Evolutionary conservation across 2,329 filamentous ascomycete genomes (phyloP).

Genomic region (Ophiostoma himal-ulmi): DNA sequence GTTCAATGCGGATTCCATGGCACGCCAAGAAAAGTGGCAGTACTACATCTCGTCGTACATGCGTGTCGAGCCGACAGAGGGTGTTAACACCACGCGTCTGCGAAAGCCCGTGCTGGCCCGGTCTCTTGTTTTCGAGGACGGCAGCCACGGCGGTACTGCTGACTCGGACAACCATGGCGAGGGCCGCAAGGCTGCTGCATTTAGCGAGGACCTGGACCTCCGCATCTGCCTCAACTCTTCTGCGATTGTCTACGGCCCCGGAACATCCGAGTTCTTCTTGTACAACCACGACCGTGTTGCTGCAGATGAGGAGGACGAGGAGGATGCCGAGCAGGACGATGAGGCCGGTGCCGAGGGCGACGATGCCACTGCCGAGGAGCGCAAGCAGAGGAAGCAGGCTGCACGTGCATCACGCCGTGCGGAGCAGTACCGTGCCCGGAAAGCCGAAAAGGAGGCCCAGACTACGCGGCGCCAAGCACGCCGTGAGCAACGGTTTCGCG

Average conservation of each 20-base stretch:
- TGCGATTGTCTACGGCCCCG: slow-evolving; percentile 70
- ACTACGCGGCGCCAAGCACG: slow-evolving; percentile 34
- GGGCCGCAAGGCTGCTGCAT: slow-evolving; percentile 54
- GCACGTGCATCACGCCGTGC: slow-evolving; percentile 19
- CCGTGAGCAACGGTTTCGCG: slow-evolving; percentile 50
- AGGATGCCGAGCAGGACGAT: slow-evolving; percentile 14
- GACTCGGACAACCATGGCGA: slow-evolving; percentile 50
- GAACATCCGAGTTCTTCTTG: slow-evolving; percentile 64
- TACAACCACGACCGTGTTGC: slow-evolving; percentile 65
- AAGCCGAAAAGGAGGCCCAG: slow-evolving; percentile 46
- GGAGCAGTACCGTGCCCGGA: slow-evolving; percentile 24
- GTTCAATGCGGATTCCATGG: slow-evolving; percentile 83
- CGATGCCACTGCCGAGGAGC: background rate
- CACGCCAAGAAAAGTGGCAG: slow-evolving; percentile 77
- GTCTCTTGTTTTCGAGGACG: slow-evolving; percentile 44
- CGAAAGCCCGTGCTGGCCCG: slow-evolving; percentile 65
- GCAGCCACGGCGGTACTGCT: background rate
- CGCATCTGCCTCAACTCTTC: slow-evolving; percentile 73
- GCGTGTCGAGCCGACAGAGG: slow-evolving; percentile 81
- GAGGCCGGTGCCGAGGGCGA: background rate
- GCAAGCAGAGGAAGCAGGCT: slow-evolving; percentile 12
- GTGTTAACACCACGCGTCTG: slow-evolving; percentile 59
- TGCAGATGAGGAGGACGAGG: slow-evolving; percentile 44
- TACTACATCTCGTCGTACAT: slow-evolving; percentile 94
- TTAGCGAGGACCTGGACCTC: slow-evolving; percentile 62